Evolutionary conservation across 495 filamentous ascomycete genomes (phyloP).

Genomic region (Jackrogersella multiformis): DNA sequence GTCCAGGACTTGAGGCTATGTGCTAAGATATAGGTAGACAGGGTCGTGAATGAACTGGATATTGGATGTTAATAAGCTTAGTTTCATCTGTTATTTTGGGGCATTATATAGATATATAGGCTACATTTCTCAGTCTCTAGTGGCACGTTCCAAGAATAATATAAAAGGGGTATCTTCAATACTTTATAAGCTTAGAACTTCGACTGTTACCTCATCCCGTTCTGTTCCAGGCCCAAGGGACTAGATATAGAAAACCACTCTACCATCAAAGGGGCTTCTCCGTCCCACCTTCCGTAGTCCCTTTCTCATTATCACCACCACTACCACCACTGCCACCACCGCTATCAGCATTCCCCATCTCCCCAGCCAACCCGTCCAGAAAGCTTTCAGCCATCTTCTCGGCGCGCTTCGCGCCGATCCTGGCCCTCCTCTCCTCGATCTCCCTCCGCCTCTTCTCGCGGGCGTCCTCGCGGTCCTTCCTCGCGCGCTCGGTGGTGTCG

Average conservation of each 20-base stretch:
- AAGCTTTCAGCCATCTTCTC: constrained; percentile 79
- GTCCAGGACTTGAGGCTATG: too few relatives aligned
- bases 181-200: not conserved
- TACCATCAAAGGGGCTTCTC: constrained; percentile 15
- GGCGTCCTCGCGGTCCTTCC: constrained; percentile 64
- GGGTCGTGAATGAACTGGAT: too few relatives aligned
- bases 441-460: constrained; percentile 50
- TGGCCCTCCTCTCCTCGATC: constrained; percentile 61
- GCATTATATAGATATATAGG: too few relatives aligned
- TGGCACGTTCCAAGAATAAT: too few relatives aligned
- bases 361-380: constrained; percentile 64
- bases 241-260: not conserved
- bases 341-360: constrained; percentile 43
- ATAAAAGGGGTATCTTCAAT: constrained; percentile 5
- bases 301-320: not conserved
- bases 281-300: not conserved
- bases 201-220: not conserved
- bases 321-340: not conserved
- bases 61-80: too few relatives aligned
- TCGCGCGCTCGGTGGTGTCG: constrained; percentile 71
- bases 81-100: too few relatives aligned
- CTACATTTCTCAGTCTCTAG: too few relatives aligned
- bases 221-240: not conserved
- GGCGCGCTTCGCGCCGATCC: constrained; percentile 62
- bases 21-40: too few relatives aligned